phyloP scores from a whole-genome alignment of 805 yeast species.

The Candida palmyrensis region DNA sequence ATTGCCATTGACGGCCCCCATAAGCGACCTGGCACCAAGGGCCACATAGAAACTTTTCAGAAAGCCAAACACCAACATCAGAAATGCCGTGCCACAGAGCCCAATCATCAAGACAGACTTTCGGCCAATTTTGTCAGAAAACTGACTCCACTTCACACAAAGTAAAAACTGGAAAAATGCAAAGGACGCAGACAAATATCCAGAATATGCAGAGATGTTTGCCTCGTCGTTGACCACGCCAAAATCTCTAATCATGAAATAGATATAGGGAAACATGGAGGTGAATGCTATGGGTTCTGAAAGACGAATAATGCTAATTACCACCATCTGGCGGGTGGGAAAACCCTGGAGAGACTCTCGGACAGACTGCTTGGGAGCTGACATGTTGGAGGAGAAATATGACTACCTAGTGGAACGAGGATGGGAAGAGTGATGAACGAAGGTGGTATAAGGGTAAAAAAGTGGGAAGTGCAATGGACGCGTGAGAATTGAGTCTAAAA shows the following conservation, averaged over 20 bases:
- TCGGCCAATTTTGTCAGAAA: slow-evolving; percentile 52
- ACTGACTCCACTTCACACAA: slow-evolving; percentile 56
- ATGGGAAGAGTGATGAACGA: too few species aligned
- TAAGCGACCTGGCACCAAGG: slow-evolving; percentile 44
- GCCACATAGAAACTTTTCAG: slow-evolving; percentile 49
- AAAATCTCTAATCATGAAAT: slow-evolving; percentile 13
- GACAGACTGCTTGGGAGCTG: background rate
- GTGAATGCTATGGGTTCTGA: slow-evolving; percentile 51
- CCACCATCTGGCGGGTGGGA: slow-evolving; percentile 47
- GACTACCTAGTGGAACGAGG: too few species aligned
- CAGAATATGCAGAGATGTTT: slow-evolving; percentile 56
- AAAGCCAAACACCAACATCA: slow-evolving; percentile 50
- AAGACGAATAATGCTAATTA: slow-evolving; percentile 41
- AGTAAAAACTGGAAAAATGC: slow-evolving; percentile 56
- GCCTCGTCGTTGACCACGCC: slow-evolving; percentile 35
- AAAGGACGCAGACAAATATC: slow-evolving; percentile 57
- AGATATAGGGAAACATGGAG: slow-evolving; percentile 23
- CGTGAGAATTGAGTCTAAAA: too few species aligned
- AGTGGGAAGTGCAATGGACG: too few species aligned
- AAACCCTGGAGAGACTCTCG: slow-evolving; percentile 31
- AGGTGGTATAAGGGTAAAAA: too few species aligned
- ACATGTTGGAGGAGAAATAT: too few species aligned
- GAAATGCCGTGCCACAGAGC: slow-evolving; percentile 44
- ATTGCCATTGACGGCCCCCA: slow-evolving; percentile 61
- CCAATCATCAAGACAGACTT: slow-evolving; percentile 51